Evolutionary conservation across 495 filamentous ascomycete genomes (phyloP), one percentile per base, ranked within the genome.

Genomic region (Penicillium robsamsonii): DNA sequence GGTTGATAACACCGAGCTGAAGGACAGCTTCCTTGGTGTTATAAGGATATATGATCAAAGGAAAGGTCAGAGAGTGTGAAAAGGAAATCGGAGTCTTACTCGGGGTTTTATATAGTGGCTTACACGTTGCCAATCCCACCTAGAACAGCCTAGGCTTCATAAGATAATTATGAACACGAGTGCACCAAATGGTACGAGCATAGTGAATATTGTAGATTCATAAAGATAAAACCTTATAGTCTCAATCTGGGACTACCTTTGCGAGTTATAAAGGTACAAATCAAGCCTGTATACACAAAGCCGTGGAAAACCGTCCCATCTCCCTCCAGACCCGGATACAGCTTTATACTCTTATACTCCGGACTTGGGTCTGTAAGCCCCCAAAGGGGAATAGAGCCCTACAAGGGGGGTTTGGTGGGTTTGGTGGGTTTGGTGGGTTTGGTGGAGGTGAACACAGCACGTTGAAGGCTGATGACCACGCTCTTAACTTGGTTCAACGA

Each of bases 1-100:
- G 70, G 53, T 75, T 69, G 38, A 75, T 68, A 31, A 69, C 50
- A 12, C 70, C 69, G 22, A 72, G 60, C 17, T 63, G 63, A n/a
- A 73, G 63, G 18, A 73, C 60, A 48, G 67, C 67, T 60, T 73
- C 70, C 50, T 40, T 59, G 5, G 60, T 59, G 43, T 30, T 63
- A 22, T 59, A 63, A n/a, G 50, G 48, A 44, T 59, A 45, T 56
- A 63, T 63, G 25, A 22, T 22, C 22, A 22, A 27, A 27, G 25
- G 4, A 27, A 7, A 27, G 25, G 25, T 7, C 2, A 27, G 25
- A 27, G 25, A 9, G 35, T 38, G 15, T 1, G 38, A 41, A 20
- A 0, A 41, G n/a, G 38, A 41, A n/a, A 5, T 17, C 15, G 38
- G 38, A 41, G n/a, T 41, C 7, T 10, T 41, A 27, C 25, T 27